phyloP scores from a whole-genome alignment of 257 asterid genomes.

The Nyctanthes arbortristis region DNA sequence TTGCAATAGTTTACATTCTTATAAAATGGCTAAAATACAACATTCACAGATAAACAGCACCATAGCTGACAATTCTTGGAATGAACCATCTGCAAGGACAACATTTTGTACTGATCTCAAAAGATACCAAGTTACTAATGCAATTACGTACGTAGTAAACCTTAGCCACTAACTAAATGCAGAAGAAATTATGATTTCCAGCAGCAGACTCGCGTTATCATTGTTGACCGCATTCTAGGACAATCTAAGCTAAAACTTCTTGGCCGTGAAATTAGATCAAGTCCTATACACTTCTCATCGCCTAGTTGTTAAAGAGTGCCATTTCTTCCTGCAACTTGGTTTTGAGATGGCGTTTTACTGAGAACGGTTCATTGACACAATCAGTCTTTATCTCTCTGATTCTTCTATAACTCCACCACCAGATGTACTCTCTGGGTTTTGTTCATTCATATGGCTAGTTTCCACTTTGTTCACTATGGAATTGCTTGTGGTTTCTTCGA shows the following conservation, averaged over 20 bases:
- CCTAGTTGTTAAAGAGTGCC: too few species aligned
- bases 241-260: background rate
- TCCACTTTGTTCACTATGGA: background rate
- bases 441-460: background rate
- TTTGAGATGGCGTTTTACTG: background rate
- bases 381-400: background rate
- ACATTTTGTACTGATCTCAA: background rate
- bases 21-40: too few species aligned
- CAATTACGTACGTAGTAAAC: background rate
- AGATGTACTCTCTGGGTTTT: background rate
- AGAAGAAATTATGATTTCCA: background rate
- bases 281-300: too few species aligned
- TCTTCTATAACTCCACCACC: background rate
- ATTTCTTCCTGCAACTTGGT: too few species aligned
- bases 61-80: too few species aligned
- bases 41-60: too few species aligned
- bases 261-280: background rate
- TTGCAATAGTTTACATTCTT: too few species aligned
- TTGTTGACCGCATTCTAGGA: background rate
- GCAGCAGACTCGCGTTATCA: background rate
- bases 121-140: background rate
- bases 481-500: background rate
- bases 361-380: background rate
- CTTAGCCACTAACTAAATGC: background rate
- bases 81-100: background rate